Evolutionary conservation across 805 yeast genomes (phyloP).

Genomic region (Lachancea sp.): DNA sequence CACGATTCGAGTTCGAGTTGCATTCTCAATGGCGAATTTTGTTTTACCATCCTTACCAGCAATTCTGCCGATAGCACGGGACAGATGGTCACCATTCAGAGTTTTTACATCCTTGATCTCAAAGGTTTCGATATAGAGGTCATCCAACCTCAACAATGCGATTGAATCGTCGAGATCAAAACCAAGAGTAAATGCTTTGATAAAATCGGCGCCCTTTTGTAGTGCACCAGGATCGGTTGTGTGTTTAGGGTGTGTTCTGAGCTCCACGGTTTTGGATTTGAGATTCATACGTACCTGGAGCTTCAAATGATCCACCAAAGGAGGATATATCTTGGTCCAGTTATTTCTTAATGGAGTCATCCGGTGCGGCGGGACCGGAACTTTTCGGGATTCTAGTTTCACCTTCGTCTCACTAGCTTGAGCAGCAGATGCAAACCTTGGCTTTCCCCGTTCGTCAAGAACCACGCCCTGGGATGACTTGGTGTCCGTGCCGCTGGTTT

Average conservation of each 20-base stretch:
- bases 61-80: constrained; percentile 98
- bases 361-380: constrained; percentile 94
- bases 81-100: constrained; percentile 88
- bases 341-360: constrained; percentile 85
- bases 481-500: constrained; percentile 17
- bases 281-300: constrained; percentile 94
- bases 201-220: constrained; percentile 96
- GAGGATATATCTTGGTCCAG: constrained; percentile 95
- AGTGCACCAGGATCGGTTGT: constrained; percentile 91
- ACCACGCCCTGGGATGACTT: constrained; percentile 29
- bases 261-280: constrained; percentile 78
- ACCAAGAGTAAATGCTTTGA: constrained; percentile 92
- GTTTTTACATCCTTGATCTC: constrained; percentile 97
- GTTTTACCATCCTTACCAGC: constrained; percentile 99
- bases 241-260: constrained; percentile 68
- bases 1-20: constrained; percentile 96
- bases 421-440: constrained; percentile 71
- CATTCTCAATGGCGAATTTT: constrained; percentile 96
- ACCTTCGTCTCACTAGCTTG: constrained; percentile 53
- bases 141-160: constrained; percentile 89
- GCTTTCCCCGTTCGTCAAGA: constrained; percentile 78
- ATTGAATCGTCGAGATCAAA: constrained; percentile 97
- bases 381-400: constrained; percentile 79
- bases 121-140: constrained; percentile 92
- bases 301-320: constrained; percentile 89